These are phyloP conservation scores for Rubia yunnanensis DNA, from an alignment of 257 asterid genomes.

Conservation along the genomic window DNA sequence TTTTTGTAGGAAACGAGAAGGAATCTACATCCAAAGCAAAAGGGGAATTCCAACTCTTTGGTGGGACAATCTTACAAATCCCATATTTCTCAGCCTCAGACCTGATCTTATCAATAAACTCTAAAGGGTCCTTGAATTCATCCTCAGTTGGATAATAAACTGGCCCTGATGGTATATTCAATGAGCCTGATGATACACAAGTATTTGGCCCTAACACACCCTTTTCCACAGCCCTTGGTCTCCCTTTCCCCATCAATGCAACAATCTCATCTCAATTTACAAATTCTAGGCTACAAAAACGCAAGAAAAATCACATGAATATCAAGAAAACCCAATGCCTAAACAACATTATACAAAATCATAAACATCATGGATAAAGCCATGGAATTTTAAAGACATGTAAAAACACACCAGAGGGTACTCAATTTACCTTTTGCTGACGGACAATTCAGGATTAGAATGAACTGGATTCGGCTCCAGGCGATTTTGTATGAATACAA, in stretches of 20 bases:
- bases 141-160: slow-evolving; percentile 80
- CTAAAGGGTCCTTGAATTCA: slow-evolving; percentile 87
- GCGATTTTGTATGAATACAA: neutral
- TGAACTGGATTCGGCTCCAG: neutral
- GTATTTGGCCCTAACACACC: slow-evolving; percentile 53
- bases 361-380: neutral
- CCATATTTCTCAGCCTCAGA: slow-evolving; percentile 94
- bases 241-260: slow-evolving; percentile 75
- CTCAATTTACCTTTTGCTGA: neutral
- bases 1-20: slow-evolving; percentile 75
- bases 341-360: neutral
- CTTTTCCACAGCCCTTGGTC: slow-evolving; percentile 68
- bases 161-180: slow-evolving; percentile 75
- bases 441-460: neutral
- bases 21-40: slow-evolving; percentile 63
- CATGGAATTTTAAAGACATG: neutral
- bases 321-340: neutral
- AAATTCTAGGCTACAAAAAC: neutral
- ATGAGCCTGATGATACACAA: slow-evolving; percentile 29
- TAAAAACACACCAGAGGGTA: neutral
- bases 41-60: slow-evolving; percentile 78
- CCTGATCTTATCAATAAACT: slow-evolving; percentile 82
- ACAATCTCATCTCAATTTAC: slow-evolving; percentile 14
- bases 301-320: slow-evolving; percentile 1
- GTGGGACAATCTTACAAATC: slow-evolving; percentile 94